These are phyloP conservation scores for Hirschfeldia incana DNA, from an alignment of 345 rosid species.

Conservation along the genomic window DNA sequence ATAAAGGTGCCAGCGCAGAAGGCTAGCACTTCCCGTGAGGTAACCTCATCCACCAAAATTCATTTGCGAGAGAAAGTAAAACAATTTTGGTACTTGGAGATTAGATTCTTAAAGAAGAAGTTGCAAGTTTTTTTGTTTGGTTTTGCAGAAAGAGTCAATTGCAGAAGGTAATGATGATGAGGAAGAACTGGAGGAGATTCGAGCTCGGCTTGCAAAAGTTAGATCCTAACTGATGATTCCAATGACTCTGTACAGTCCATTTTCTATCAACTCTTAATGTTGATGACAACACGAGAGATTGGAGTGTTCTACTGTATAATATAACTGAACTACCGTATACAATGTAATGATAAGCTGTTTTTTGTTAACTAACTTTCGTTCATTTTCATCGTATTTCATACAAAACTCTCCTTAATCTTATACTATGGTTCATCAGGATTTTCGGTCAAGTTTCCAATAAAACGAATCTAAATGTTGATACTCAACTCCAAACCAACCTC, in stretches of 20 bases:
- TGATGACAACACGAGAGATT: background rate
- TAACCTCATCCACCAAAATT: conserved; percentile 3
- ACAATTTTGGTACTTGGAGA: background rate
- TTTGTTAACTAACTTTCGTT: background rate
- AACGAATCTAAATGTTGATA: background rate
- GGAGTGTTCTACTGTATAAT: conserved; percentile 22
- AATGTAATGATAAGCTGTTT: background rate
- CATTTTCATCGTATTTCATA: background rate
- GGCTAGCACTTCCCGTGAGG: conserved; percentile 62
- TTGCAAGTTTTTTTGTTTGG: background rate
- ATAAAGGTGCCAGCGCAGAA: conserved; percentile 64
- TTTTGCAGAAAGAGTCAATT: conserved; percentile 69
- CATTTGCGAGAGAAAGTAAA: background rate
- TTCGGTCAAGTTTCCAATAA: background rate
- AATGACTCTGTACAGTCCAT: conserved; percentile 1
- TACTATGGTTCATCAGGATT: background rate
- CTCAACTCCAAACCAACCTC: background rate
- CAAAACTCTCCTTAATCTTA: background rate
- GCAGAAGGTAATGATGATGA: conserved; percentile 85
- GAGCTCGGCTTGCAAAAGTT: conserved; percentile 90
- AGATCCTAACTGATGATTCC: conserved; percentile 55
- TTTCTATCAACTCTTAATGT: background rate
- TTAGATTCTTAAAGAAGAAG: conserved; percentile 8
- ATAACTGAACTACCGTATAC: background rate
- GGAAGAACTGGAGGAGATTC: conserved; percentile 82